Conservation (phyloP, 2,329 filamentous ascomycete genomes). For the Chrysoporthe deuterocubensis region DNA sequence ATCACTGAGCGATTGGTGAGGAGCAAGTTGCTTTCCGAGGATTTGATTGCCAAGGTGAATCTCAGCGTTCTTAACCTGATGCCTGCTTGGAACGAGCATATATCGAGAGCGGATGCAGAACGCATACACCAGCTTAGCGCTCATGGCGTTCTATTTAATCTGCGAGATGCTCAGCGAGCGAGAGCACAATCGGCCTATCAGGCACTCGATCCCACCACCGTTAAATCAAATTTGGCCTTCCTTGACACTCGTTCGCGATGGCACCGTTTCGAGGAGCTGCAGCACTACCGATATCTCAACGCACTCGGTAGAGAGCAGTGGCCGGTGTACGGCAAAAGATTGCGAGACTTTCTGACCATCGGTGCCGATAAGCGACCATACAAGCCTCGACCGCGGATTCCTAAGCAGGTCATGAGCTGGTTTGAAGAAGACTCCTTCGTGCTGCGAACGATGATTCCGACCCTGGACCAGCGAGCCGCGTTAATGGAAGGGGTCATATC, state of each 20-base stretch:
- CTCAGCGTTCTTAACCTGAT: conserved; percentile 80
- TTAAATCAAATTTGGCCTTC: conserved; percentile 71
- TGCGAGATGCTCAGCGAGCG: conserved; percentile 71
- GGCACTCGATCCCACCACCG: conserved; percentile 66
- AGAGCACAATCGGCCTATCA: conserved; percentile 60
- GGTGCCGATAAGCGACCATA: conserved; percentile 62
- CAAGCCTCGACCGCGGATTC: conserved; percentile 62
- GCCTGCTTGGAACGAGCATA: conserved; percentile 70
- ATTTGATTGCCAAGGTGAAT: conserved; percentile 67
- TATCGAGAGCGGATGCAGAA: conserved; percentile 59
- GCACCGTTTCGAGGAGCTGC: conserved; percentile 75
- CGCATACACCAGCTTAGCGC: conserved; percentile 70
- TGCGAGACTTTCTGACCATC: conserved; percentile 76
- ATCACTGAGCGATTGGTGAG: conserved; percentile 73
- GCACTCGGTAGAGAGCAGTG: conserved; percentile 77
- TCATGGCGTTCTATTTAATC: conserved; percentile 68
- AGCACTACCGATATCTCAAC: conserved; percentile 80
- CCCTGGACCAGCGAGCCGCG: conserved; percentile 72
- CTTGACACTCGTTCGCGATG: conserved; percentile 73
- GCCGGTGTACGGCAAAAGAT: conserved; percentile 78
- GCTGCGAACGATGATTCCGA: conserved; percentile 72
- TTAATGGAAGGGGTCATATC: conserved; percentile 75
- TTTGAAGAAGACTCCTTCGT: conserved; percentile 70
- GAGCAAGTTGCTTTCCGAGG: conserved; percentile 63
- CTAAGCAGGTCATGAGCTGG: conserved; percentile 72